These are phyloP conservation scores for Xylaria palmicola DNA, from an alignment of 495 filamentous ascomycete genomes.

Conservation along the genomic window DNA sequence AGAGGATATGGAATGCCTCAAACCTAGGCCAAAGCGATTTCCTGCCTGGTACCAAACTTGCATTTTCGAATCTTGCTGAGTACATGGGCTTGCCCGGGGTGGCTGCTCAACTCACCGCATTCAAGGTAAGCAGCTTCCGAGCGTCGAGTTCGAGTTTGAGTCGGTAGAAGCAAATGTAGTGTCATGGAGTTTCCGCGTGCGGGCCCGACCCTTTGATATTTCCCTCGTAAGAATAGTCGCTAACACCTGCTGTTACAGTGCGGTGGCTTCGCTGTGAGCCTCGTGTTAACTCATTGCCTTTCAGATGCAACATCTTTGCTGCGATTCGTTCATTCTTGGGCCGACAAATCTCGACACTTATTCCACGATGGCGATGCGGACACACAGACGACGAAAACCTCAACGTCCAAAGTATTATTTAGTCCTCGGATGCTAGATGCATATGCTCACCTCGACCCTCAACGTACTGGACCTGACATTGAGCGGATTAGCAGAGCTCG, in stretches of 20 bases:
- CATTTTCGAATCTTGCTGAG: slow-evolving; percentile 18
- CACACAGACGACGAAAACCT: background rate
- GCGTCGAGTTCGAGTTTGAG: background rate
- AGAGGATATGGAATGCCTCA: slow-evolving; percentile 31
- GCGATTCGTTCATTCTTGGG: slow-evolving; percentile 49
- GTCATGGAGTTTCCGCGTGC: too few relatives aligned
- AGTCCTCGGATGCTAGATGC: slow-evolving; percentile 33
- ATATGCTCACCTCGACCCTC: slow-evolving; percentile 27
- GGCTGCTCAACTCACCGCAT: slow-evolving; percentile 39
- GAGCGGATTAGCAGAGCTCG: slow-evolving; percentile 25
- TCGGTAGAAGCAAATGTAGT: background rate
- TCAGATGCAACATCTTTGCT: slow-evolving; percentile 49
- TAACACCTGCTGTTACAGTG: slow-evolving; percentile 10
- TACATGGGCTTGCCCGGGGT: slow-evolving; percentile 34
- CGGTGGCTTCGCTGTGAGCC: slow-evolving; percentile 43
- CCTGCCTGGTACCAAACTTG: slow-evolving; percentile 22
- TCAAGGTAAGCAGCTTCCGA: slow-evolving; percentile 19
- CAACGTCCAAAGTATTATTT: slow-evolving; percentile 26
- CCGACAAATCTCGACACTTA: slow-evolving; percentile 19
- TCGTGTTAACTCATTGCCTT: slow-evolving; percentile 46
- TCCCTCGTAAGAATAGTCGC: background rate
- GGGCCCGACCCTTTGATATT: background rate
- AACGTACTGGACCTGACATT: slow-evolving; percentile 20
- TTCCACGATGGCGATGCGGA: background rate
- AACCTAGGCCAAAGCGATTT: slow-evolving; percentile 20